These are phyloP conservation scores for Rehmannia glutinosa DNA, from an alignment of 257 asterid genomes.

Conservation along the genomic window DNA sequence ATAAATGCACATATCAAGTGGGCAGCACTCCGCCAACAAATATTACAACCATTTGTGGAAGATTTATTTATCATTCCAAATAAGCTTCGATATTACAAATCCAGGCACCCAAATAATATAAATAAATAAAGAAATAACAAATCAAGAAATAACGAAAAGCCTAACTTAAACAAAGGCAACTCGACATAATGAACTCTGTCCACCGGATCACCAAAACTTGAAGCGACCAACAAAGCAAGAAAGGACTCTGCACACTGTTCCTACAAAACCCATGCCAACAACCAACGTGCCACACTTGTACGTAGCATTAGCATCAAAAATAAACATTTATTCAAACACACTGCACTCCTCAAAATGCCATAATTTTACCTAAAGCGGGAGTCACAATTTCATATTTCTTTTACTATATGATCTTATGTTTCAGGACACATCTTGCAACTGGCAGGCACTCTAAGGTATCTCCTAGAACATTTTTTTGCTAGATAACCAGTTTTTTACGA, in stretches of 20 bases:
- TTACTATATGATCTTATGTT: too few relatives aligned
- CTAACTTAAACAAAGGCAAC: neutral
- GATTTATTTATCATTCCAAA: too few relatives aligned
- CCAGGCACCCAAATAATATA: neutral
- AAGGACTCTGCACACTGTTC: neutral
- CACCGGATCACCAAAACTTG: neutral
- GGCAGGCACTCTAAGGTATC: neutral
- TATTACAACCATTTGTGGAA: too few relatives aligned
- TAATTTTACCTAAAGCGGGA: neutral
- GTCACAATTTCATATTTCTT: too few relatives aligned
- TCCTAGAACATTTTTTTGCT: too few relatives aligned
- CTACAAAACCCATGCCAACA: conserved; percentile 13
- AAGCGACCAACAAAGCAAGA: neutral
- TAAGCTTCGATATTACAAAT: neutral
- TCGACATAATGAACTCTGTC: neutral
- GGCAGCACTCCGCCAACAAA: too few relatives aligned
- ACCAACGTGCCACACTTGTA: conserved; percentile 12
- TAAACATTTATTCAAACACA: neutral
- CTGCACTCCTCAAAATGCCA: neutral
- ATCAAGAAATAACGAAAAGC: too few relatives aligned
- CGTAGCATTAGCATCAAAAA: conserved; percentile 13
- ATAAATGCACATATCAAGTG: too few relatives aligned
- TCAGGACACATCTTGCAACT: neutral
- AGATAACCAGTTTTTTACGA: too few relatives aligned
- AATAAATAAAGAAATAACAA: too few relatives aligned